Conservation (phyloP, 495 filamentous ascomycete species). For the Penicillium ochrochloron region DNA sequence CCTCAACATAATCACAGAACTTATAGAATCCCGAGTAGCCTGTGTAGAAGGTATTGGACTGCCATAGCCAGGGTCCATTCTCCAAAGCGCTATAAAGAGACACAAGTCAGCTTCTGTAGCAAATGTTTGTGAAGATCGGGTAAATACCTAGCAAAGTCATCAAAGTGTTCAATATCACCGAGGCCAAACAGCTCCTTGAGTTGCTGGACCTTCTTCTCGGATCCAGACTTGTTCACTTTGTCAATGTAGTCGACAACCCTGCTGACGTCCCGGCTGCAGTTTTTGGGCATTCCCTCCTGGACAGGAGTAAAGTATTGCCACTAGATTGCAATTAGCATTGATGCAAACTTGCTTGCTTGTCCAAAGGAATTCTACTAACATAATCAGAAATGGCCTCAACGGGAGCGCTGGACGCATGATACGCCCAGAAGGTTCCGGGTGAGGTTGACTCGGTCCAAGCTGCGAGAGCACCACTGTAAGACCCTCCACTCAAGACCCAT, state of each 20-base stretch:
- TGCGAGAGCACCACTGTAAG: slow-evolving; percentile 66
- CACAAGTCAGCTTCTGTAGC: slow-evolving; percentile 27
- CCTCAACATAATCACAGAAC: slow-evolving; percentile 59
- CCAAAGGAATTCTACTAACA: slow-evolving; percentile 21
- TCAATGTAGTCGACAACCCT: slow-evolving; percentile 64
- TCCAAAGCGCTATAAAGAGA: slow-evolving; percentile 48
- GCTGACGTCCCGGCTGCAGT: slow-evolving; percentile 64
- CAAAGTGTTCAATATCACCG: slow-evolving; percentile 54
- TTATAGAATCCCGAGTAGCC: slow-evolving; percentile 57
- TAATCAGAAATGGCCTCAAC: slow-evolving; percentile 67
- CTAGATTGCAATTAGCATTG: slow-evolving; percentile 3
- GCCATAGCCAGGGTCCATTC: slow-evolving; percentile 63
- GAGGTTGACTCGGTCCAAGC: slow-evolving; percentile 63
- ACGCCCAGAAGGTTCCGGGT: slow-evolving; percentile 71
- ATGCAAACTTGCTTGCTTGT: background rate
- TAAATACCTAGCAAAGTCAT: slow-evolving; percentile 60
- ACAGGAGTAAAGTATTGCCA: slow-evolving; percentile 72
- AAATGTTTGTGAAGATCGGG: background rate
- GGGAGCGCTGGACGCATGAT: slow-evolving; percentile 64
- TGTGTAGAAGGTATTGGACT: slow-evolving; percentile 52
- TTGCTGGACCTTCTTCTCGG: slow-evolving; percentile 43
- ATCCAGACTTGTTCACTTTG: slow-evolving; percentile 46
- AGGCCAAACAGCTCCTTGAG: slow-evolving; percentile 65
- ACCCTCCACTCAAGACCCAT: slow-evolving; percentile 68
- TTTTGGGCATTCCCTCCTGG: slow-evolving; percentile 63